Conservation (phyloP, 805 yeast species). For the Pichia thaimueangensis region DNA sequence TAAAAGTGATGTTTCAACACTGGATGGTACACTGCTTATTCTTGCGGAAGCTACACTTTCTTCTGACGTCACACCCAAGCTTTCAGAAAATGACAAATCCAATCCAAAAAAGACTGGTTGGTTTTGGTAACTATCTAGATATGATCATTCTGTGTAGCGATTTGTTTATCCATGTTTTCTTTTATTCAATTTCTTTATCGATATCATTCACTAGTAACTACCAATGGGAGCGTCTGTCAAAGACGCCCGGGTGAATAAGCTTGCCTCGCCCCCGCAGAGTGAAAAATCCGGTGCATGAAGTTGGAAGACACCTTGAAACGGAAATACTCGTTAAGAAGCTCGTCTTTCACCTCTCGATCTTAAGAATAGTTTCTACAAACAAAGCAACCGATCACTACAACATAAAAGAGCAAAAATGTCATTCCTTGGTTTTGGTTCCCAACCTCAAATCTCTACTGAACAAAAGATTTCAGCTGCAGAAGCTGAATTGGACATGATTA, state of each 20-base stretch:
- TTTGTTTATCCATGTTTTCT: no score
- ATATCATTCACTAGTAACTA: no score
- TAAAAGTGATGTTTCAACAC: constrained; percentile 46
- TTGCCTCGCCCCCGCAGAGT: not conserved
- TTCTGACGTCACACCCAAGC: constrained; percentile 2
- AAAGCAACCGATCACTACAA: not conserved
- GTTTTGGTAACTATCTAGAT: constrained; percentile 13
- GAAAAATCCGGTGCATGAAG: no score
- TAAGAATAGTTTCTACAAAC: not conserved
- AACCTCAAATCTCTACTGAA: constrained; percentile 67
- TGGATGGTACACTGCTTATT: constrained; percentile 50
- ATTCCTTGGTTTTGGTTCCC: constrained; percentile 62
- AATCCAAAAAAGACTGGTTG: constrained; percentile 3
- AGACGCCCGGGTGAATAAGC: no score
- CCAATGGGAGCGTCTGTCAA: no score
- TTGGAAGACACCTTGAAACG: no score
- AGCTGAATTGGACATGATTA: constrained; percentile 93
- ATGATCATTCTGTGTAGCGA: no score
- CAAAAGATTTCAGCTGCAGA: constrained; percentile 88
- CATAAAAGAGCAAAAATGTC: constrained; percentile 39
- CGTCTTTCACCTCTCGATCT: not conserved
- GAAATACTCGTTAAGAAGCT: no score
- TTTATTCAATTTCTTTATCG: no score
- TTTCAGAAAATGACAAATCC: not conserved
- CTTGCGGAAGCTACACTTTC: constrained; percentile 39